Evolutionary conservation across 139 green algal genomes (phyloP), one percentile per base, ranked within the genome.

Genomic region (Auxenochlorella pyrenoidosa): DNA sequence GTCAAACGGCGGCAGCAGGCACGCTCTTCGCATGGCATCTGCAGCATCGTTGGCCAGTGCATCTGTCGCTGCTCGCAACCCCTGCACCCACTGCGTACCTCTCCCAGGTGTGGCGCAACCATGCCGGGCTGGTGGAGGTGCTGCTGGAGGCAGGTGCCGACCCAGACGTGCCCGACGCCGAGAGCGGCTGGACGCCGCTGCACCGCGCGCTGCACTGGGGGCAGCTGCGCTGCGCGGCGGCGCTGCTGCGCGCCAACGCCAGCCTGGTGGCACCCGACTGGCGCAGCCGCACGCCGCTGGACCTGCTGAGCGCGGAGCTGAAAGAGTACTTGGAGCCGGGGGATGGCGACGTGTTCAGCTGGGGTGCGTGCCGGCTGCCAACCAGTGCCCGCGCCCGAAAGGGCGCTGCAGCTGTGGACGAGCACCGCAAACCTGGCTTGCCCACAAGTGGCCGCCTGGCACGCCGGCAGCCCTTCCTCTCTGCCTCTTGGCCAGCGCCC

Each of bases 121-220:
- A 94, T 36, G 12, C 89, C 28, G 66, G 63, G 26, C 90, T 93
- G 40, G 41, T 96, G 22, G 38, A 92, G 51, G 78, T 51, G 3
- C 82, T 98, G 40, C 83, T 97, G 44, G 87, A 82, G 0, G 92
- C 86, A 13, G 93, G 94, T 3, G 92, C 92, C 5, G 66, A 90
- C 40, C 32, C 81, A 0, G 79, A 96, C 24, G 13, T 89, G 3
- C 58, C 84, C 10, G 95, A 98, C 73, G 83, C 79, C 8, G 95
- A 98, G 70, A 94, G 90, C 72, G 95, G 95, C 58, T 98, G 95
- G 95, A 96, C 93, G 2, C 28, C 91, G 13, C 89, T 99, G 51
- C 97, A 99, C 90, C 91, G 92, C 28, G 95, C 97, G 1, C 91
- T 99, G 38, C 96, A 99, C 91, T 95, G 92, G 22, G 97, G 97